Evolutionary conservation across 176 grass and related monocot genomes (phyloP).

Genomic region (Phoenix dactylifera): DNA sequence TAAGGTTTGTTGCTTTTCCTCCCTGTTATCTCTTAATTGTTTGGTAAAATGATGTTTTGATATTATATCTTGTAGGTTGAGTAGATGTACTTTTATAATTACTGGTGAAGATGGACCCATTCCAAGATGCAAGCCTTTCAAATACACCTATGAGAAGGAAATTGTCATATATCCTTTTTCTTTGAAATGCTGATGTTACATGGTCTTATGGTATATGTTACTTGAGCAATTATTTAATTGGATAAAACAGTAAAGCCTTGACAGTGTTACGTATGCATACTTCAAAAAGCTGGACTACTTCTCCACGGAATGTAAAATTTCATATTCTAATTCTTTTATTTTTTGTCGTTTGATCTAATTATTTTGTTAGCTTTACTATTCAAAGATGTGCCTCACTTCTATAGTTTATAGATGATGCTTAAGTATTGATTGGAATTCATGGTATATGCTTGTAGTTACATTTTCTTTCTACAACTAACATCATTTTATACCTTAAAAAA

Average conservation of each 20-base stretch:
- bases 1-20: no score
- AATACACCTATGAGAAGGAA: conserved; percentile 96
- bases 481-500: no score
- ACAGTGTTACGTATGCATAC: conserved; percentile 77
- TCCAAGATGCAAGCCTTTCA: conserved; percentile 98
- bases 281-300: conserved; percentile 99
- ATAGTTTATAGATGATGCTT: no score
- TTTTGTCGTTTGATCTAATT: no score
- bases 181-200: conserved; percentile 18
- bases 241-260: conserved; percentile 35
- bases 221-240: conserved; percentile 9
- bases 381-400: no score
- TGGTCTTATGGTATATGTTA: conserved; percentile 2
- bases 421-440: no score
- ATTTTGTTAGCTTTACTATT: no score
- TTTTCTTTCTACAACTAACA: no score
- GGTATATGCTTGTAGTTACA: no score
- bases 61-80: conserved; percentile 56
- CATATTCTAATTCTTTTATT: conserved; percentile 1
- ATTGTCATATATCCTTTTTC: conserved; percentile 97
- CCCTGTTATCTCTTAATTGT: no score
- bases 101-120: conserved; percentile 99
- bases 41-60: no score
- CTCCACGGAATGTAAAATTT: conserved; percentile 84
- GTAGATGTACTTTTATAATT: conserved; percentile 86